Base-by-base conservation (phyloP, 805 yeast species). In the Cyberlindnera misumaiensis region DNA sequence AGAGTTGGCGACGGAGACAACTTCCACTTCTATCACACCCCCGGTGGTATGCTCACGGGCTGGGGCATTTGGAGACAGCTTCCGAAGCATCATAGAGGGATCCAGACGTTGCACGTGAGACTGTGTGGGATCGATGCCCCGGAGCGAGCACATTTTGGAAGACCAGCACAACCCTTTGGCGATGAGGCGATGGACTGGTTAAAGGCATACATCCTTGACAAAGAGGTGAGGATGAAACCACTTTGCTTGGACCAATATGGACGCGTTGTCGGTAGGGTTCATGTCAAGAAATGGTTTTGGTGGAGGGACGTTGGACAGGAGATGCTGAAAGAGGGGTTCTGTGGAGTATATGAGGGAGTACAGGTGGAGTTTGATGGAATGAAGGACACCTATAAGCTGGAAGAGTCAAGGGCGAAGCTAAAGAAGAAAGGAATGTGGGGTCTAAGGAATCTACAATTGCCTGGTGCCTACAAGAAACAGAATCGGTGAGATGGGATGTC, bases 71-170 rank as follows among this genome's bases (percentile, higher is more conserved):
- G 85, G 17, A 64, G 98, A 26, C 48, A 58, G 11, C 66, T 76
- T 0, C 97, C 97, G 10, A 60, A 70, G 5, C 72, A 72, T 51
- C 58, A 40, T 51, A 72, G 62, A 34, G 70, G 59, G 40, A 54
- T 51, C 43, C 68, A 80, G 46, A 93, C 98, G 0, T 64, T 93
- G 28, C 80, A 82, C 59, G 75, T 93, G 4, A 68, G 98, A 34
- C 63, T 93, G 15, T 83, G 93, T 60, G 98, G 97, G 0, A 81
- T 90, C 12, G 98, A 93, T 68, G 98, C 98, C 0, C 98, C 98
- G 1, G 98, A 93, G 55, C 67, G 94, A 31, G 75, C 95, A 1
- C 97, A 93, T 64, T 93, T 86, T 60, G 98, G 98, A 1, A 83
- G 83, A 43, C 88, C 94, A 0, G 83, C 95, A 0, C 98, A 93